phyloP scores from a whole-genome alignment of 2,329 filamentous ascomycete genomes.

The Colletotrichum tofieldiae region DNA sequence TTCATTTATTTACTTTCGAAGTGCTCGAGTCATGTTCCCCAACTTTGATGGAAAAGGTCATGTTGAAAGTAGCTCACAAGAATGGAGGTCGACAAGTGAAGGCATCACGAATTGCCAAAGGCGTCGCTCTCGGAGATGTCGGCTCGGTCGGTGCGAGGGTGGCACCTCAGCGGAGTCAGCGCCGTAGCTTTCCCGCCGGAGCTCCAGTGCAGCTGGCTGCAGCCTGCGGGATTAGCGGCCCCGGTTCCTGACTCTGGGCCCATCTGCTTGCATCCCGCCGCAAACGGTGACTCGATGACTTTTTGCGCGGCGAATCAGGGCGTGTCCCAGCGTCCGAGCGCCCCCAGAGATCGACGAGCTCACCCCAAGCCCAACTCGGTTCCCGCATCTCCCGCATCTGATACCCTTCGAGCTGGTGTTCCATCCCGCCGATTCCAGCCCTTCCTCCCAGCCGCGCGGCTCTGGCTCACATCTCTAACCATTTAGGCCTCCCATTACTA shows the following conservation, averaged over 20 bases:
- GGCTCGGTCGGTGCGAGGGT: conserved; percentile 16
- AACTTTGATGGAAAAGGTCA: too few relatives aligned
- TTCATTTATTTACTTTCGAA: too few relatives aligned
- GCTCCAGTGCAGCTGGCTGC: not conserved
- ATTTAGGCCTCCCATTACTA: not conserved
- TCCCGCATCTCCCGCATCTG: conserved; percentile 9
- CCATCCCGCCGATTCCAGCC: not conserved
- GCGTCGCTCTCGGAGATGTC: not conserved
- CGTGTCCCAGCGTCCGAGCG: not conserved
- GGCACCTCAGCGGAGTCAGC: not conserved
- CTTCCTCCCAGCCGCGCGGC: not conserved
- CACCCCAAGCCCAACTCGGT: conserved; percentile 17
- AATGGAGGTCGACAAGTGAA: not conserved
- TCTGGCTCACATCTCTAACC: not conserved
- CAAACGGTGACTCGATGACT: conserved; percentile 42
- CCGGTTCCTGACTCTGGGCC: not conserved
- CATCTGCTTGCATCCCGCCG: conserved; percentile 12
- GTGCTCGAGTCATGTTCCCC: too few relatives aligned
- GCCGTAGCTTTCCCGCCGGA: not conserved
- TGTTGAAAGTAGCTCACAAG: not conserved
- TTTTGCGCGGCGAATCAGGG: conserved; percentile 37
- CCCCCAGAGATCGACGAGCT: conserved; percentile 33
- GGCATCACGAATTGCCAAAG: not conserved
- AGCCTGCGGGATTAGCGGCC: conserved; percentile 3
- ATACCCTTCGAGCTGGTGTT: conserved; percentile 2